phyloP scores from a whole-genome alignment of 1,139 yeast species.

The Candida frijolesensis region DNA sequence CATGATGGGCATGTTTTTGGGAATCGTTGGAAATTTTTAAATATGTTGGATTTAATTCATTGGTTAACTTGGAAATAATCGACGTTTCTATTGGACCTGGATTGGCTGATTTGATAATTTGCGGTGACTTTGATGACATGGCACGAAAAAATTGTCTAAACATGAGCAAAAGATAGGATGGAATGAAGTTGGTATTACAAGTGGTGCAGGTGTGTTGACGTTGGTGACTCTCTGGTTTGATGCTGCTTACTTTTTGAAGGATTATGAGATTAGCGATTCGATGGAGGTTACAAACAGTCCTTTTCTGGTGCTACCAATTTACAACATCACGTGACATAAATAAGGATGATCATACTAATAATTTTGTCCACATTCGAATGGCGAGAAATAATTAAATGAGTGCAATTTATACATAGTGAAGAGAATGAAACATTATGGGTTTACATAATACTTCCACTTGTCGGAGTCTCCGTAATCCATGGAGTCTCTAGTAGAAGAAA shows the following conservation, averaged over 20 bases:
- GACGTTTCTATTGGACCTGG: slow-evolving; percentile 20
- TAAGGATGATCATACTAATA: too few relatives aligned
- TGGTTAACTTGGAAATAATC: slow-evolving; percentile 39
- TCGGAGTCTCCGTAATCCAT: too few relatives aligned
- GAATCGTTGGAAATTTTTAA: slow-evolving; percentile 78
- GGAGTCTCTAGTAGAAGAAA: too few relatives aligned
- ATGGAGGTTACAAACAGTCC: too few relatives aligned
- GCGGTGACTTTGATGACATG: slow-evolving; percentile 11
- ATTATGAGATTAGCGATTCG: background rate
- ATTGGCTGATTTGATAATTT: slow-evolving; percentile 14
- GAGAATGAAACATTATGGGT: too few relatives aligned
- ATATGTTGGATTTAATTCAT: slow-evolving; percentile 50
- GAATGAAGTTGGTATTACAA: background rate
- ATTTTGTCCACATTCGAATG: too few relatives aligned
- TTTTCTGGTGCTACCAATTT: too few relatives aligned
- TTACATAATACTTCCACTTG: too few relatives aligned
- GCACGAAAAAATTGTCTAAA: slow-evolving; percentile 11
- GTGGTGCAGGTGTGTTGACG: background rate
- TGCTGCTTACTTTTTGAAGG: background rate
- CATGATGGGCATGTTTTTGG: slow-evolving; percentile 86
- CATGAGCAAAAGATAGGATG: slow-evolving; percentile 7
- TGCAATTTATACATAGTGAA: too few relatives aligned
- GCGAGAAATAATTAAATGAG: too few relatives aligned
- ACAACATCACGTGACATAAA: too few relatives aligned
- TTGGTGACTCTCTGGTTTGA: background rate